Evolutionary conservation across 208 protist species (phyloP), one percentile per base, ranked within the genome.

Genomic region (Leishmania gerbilli): DNA sequence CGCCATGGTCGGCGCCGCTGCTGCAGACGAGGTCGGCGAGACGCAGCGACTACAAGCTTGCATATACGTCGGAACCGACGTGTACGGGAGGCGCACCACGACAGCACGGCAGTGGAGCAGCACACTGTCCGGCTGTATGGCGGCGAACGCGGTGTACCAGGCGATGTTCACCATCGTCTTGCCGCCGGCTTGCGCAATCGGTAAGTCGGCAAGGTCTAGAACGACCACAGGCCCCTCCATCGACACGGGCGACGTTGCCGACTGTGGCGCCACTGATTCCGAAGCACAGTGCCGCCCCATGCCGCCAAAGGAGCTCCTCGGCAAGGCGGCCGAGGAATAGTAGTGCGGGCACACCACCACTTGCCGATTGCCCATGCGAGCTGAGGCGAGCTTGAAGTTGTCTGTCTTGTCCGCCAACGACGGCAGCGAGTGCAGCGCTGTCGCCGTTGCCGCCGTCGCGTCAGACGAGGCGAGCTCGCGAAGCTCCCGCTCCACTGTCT

Each of bases 311-410:
- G 67, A 62, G 8, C 53, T 67, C 74, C 71, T 71, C 9, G 80
- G 80, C 76, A 76, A 24, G 19, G 80, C 67, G n/a, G 76, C 71
- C 21, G 80, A 3, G 56, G 77, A n/a, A 74, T 89, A 92, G 84
- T 96, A 93, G 80, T 95, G 93, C 37, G 91, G 87, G 64, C 87
- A 88, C 56, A 96, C 93, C 6, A 92, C 79, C 7, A 87, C 80
- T 42, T 84, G 90, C 1, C 76, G 49, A 31, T 80, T 84, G 65
- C 87, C 89, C 37, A 9, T 24, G 27, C 79, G 82, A 31, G 55
- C 3, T 0, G 86, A 88, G 42, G 90, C 83, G 19, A 81, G 84
- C 55, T 56, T 74, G 79, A 91, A 95, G 64, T 78, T 76, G 24
- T 74, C 62, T 0, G 71, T 84, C 17, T 53, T 67, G 27, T n/a